These are phyloP conservation scores for Quercus berberidifolia DNA, from an alignment of 306 rosid species.

Conservation along the genomic window DNA sequence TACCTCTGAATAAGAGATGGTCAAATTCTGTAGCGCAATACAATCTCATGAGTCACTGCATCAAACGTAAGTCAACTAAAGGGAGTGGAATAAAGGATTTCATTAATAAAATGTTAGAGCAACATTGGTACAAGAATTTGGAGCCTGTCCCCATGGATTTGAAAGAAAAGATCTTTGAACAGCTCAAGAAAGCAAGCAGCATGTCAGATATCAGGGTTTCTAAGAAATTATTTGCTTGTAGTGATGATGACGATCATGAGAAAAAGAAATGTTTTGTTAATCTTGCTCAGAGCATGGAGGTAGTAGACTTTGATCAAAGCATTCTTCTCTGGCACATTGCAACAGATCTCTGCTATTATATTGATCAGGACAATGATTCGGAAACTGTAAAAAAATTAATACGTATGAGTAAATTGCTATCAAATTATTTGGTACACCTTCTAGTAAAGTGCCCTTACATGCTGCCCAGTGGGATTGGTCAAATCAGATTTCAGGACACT, in stretches of 20 bases:
- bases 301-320: background rate
- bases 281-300: no score
- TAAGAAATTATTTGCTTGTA: no score
- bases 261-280: no score
- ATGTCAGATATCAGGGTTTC: no score
- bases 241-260: no score
- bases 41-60: background rate
- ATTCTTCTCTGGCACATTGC: slow-evolving; percentile 17
- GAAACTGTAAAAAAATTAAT: background rate
- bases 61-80: background rate
- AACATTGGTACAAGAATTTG: no score
- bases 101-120: background rate
- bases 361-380: background rate
- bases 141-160: background rate
- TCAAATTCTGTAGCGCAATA: background rate
- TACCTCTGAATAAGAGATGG: background rate
- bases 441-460: background rate
- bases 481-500: no score
- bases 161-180: background rate
- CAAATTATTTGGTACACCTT: slow-evolving; percentile 11
- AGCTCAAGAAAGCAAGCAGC: background rate
- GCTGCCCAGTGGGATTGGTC: background rate
- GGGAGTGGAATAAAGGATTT: no score
- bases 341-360: background rate
- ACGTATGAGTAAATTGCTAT: background rate